A percentile compares a stretch with the other conserved stretches of the same genome.
phyloP scores from a whole-genome alignment of 2,329 filamentous ascomycete species.

The Laburnicola sp. region DNA sequence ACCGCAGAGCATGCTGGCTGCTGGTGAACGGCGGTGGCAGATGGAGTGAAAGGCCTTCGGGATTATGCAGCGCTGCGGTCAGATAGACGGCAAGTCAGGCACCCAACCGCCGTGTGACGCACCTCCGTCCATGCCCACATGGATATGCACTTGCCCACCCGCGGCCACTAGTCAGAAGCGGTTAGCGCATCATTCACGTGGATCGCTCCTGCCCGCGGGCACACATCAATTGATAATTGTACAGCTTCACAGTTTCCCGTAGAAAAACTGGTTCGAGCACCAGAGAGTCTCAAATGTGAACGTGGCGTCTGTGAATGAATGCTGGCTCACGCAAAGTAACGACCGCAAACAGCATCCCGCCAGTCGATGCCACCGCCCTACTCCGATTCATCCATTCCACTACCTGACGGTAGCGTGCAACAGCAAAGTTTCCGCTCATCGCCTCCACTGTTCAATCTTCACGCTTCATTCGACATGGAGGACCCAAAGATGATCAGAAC shows the following conservation, averaged over 20 bases:
- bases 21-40: not conserved
- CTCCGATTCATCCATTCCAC: conserved; percentile 28
- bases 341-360: conserved; percentile 21
- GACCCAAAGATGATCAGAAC: not conserved
- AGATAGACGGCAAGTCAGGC: conserved; percentile 28
- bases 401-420: conserved; percentile 5
- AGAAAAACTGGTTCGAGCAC: no score
- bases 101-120: conserved; percentile 21
- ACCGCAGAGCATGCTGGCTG: not conserved
- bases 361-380: conserved; percentile 18
- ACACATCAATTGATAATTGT: no score
- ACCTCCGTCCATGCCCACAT: no score
- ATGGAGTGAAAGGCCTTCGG: not conserved
- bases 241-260: no score
- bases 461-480: conserved; percentile 21
- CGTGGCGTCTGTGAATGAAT: conserved; percentile 5
- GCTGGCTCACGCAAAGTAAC: conserved; percentile 30
- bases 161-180: conserved; percentile 7
- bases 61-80: no score
- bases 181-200: conserved; percentile 18
- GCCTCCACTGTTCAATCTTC: not conserved
- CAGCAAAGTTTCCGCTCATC: conserved; percentile 11
- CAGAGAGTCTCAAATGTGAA: conserved; percentile 9
- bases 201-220: conserved; percentile 8
- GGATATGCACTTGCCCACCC: conserved; percentile 1